Conservation (phyloP, 208 protist genomes). For the Spironucleus salmonicida region DNA sequence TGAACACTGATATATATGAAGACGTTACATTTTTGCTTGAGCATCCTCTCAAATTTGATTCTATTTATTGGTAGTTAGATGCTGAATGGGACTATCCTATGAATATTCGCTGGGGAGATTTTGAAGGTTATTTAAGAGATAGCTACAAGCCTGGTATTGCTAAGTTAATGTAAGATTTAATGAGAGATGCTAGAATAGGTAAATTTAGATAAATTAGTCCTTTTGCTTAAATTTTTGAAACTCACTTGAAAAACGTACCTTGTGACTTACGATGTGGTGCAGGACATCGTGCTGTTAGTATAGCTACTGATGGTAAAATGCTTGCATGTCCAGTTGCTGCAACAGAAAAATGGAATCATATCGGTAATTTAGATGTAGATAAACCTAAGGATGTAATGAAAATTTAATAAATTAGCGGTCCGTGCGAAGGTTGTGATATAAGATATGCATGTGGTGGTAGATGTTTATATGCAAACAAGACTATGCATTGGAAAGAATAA, state of each 20-base stretch:
- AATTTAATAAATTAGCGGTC: background rate
- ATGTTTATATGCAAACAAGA: conserved; percentile 42
- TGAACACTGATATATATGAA: conserved; percentile 34
- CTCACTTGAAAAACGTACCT: background rate
- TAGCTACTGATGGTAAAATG: conserved; percentile 39
- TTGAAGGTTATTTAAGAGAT: conserved; percentile 15
- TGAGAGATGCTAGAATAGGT: background rate
- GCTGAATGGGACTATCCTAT: conserved; percentile 37
- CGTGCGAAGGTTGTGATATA: conserved; percentile 33
- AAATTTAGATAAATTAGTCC: conserved; percentile 29
- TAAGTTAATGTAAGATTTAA: background rate
- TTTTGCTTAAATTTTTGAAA: conserved; percentile 27
- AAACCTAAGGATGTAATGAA: background rate
- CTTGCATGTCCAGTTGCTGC: conserved; percentile 36
- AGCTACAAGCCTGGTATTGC: conserved; percentile 34
- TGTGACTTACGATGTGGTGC: conserved; percentile 31
- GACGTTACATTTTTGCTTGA: conserved; percentile 32
- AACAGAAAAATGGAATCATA: conserved; percentile 33
- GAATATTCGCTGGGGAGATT: conserved; percentile 33
- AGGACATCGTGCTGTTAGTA: conserved; percentile 35
- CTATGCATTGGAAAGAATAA: conserved; percentile 36
- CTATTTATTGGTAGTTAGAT: conserved; percentile 45
- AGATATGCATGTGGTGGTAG: conserved; percentile 36
- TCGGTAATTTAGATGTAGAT: conserved; percentile 10
- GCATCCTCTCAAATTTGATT: conserved; percentile 19